phyloP scores from a whole-genome alignment of 768 basidiomycete species.

The Tulasnella sp. region DNA sequence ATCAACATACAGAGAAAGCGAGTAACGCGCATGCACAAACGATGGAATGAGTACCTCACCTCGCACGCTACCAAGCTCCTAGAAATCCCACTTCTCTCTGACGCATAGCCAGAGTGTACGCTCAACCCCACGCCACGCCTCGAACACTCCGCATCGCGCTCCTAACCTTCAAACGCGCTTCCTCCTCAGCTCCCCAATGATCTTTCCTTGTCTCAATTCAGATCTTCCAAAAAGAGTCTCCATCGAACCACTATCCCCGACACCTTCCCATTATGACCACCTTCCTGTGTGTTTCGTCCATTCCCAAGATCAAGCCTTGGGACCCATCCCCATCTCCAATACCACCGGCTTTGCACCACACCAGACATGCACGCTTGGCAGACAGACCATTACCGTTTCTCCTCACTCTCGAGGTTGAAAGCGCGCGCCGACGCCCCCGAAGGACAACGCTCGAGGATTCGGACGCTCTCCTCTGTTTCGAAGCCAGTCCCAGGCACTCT shows the following conservation, averaged over 20 bases:
- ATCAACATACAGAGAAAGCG: not conserved
- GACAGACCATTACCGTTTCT: slow-evolving; percentile 3
- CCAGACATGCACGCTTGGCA: not conserved
- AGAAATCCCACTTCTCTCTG: not conserved
- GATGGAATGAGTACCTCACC: not conserved
- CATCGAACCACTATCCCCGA: not conserved
- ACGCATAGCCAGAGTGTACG: not conserved
- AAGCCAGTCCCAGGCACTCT: slow-evolving; percentile 1
- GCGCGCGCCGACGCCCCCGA: not conserved
- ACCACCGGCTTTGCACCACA: not conserved
- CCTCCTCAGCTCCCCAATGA: not conserved
- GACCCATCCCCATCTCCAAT: not conserved
- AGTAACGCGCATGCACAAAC: not conserved
- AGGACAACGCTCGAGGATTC: slow-evolving; percentile 3
- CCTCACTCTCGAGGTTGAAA: slow-evolving; percentile 2
- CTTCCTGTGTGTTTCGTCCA: not conserved
- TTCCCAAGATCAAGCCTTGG: not conserved
- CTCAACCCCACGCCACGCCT: not conserved
- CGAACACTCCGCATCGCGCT: not conserved
- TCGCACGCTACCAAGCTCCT: not conserved
- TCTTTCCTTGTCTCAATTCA: not conserved
- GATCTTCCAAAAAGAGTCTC: not conserved
- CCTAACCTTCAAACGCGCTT: not conserved
- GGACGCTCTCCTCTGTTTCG: not conserved
- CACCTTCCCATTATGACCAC: not conserved